A percentile compares a stretch with the other conserved stretches of the same genome.
phyloP scores from a whole-genome alignment of 208 protist species.

The Strigomonas culicis region DNA sequence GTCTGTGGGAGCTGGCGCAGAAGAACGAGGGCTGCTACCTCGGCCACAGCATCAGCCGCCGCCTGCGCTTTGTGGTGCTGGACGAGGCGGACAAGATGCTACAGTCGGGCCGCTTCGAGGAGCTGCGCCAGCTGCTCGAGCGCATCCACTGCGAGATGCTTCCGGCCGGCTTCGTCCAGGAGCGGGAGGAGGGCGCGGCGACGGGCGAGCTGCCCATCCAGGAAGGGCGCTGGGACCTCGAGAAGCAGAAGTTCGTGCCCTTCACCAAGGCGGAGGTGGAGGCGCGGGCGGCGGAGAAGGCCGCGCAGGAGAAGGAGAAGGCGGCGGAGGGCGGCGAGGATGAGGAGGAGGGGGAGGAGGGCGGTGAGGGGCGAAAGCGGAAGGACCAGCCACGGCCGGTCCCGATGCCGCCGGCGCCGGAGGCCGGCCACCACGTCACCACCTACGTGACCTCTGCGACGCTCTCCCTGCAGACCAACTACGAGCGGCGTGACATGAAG shows the following conservation, averaged over 20 bases:
- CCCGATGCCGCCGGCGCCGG: conserved; percentile 72
- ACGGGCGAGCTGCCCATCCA: conserved; percentile 38
- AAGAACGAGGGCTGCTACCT: conserved; percentile 90
- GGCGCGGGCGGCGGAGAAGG: conserved; percentile 10
- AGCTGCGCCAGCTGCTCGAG: conserved; percentile 96
- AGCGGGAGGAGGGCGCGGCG: conserved; percentile 71
- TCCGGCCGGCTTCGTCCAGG: conserved; percentile 78
- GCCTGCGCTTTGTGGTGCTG: conserved; percentile 93
- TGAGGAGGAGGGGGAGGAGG: conserved; percentile 16
- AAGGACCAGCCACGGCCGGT: conserved; percentile 73
- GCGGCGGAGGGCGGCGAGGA: conserved; percentile 1
- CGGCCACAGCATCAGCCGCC: conserved; percentile 94
- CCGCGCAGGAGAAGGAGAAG: conserved; percentile 11
- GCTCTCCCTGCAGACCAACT: conserved; percentile 89
- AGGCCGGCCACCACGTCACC: conserved; percentile 49
- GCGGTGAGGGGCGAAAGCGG: conserved; percentile 14
- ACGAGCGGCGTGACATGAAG: conserved; percentile 69
- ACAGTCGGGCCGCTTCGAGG: conserved; percentile 95
- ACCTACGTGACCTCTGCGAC: conserved; percentile 91
- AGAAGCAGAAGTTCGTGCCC: conserved; percentile 63
- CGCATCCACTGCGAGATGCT: conserved; percentile 92
- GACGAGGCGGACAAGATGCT: conserved; percentile 99
- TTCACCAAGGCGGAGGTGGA: conserved; percentile 37
- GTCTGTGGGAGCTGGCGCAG: conserved; percentile 84
- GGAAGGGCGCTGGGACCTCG: conserved; percentile 70